Conservation (phyloP, 306 rosid genomes). For the Vigna angularis region DNA sequence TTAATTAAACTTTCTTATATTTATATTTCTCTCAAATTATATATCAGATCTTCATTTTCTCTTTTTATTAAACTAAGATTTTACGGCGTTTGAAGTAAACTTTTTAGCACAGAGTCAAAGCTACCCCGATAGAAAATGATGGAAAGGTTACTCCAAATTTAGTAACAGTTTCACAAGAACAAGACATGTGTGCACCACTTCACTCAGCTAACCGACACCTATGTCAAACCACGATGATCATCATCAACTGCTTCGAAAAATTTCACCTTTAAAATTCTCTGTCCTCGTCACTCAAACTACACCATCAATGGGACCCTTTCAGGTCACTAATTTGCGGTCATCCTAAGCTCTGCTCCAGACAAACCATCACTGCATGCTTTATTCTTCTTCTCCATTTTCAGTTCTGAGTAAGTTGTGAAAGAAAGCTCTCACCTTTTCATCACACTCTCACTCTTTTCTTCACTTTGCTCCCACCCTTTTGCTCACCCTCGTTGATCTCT, state of each 20-base stretch:
- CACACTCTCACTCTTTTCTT: background rate
- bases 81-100: no score
- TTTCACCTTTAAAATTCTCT: background rate
- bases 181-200: background rate
- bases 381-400: background rate
- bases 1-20: no score
- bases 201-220: background rate
- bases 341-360: constrained; percentile 25
- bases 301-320: background rate
- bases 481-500: constrained; percentile 25
- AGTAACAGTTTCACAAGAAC: background rate
- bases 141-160: background rate
- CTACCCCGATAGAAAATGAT: background rate
- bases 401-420: background rate
- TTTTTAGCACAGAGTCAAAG: background rate
- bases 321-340: constrained; percentile 24
- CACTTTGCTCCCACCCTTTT: constrained; percentile 39
- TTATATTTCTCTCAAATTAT: no score
- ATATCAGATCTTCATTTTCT: no score
- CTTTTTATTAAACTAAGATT: no score
- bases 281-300: background rate
- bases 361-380: background rate
- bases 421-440: background rate
- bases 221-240: background rate
- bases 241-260: background rate